Base-by-base conservation (phyloP, 305 asterid species). In the Fraxinus sp. region DNA sequence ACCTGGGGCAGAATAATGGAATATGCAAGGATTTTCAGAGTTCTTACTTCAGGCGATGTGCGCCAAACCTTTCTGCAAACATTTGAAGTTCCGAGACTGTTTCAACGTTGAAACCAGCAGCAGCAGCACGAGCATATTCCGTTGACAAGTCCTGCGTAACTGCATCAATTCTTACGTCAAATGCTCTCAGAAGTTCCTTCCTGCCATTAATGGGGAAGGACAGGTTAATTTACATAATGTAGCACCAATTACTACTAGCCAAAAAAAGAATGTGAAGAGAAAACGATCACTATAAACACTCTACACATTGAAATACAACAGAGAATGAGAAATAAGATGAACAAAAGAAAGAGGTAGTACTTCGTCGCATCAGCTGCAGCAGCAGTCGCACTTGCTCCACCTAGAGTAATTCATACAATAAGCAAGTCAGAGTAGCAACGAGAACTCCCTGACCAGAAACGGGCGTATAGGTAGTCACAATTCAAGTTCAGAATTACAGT, bases 151-250 rank as follows among this genome's bases (percentile, higher is more conserved):
- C 97, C 91, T 92, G 94, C 83, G 79, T 89, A 57, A 90, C 97
- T 72, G 98, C 94, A 59, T 74, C 88, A 86, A 95, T 95, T 89
- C 97, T 88, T 79, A 91, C 92, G 81, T 93, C 98, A 77, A 95
- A 93, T 80, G 98, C 97, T 87, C 93, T 89, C 87, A 90, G 84
- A 85, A 93, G 90, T 90, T 95, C 98, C 89, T 91, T 95, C 91
- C 98, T 95, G 74, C 22, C 66, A 6, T 55, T 20, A 55, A 55
- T 55, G 66, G 66, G 22, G 24, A 18, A 55, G 22, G 66, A 18
- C 66, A 0, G 1, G 66, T 55, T 55, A 18, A 55, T 55, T 55
- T 18, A 49, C 59, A 49, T 52, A 52, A 52, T 52, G 22, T 5
- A 52, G 64, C 22, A 16, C 64, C 64, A 52, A 52, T 5, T 52